Evolutionary conservation across 345 rosid species (phyloP).

Genomic region (Erucastrum elatum): DNA sequence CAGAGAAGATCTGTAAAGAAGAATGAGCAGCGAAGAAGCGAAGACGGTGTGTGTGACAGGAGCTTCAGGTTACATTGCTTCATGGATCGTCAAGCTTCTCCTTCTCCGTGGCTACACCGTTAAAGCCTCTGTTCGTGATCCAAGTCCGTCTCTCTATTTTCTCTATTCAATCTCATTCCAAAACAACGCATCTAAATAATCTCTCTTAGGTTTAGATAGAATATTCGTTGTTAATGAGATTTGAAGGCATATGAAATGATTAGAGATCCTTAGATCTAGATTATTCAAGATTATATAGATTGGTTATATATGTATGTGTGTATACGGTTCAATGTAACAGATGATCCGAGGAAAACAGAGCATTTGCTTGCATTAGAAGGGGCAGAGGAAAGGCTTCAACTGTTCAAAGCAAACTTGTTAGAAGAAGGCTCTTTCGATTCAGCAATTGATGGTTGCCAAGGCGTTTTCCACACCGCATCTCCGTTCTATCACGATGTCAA

Average conservation of each 20-base stretch:
- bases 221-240: neutral
- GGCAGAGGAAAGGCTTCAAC: conserved; percentile 45
- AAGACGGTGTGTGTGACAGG: conserved; percentile 82
- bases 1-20: conserved; percentile 21
- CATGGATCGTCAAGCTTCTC: conserved; percentile 86
- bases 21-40: conserved; percentile 57
- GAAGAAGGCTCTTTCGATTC: conserved; percentile 41
- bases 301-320: neutral
- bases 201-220: neutral
- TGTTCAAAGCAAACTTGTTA: conserved; percentile 77
- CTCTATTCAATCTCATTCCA: conserved; percentile 6
- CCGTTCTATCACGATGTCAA: conserved; percentile 76
- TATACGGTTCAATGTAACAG: conserved; percentile 24
- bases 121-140: conserved; percentile 88
- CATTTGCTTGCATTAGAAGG: conserved; percentile 42
- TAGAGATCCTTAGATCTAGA: neutral
- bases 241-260: no score
- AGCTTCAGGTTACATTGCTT: conserved; percentile 91
- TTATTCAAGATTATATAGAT: neutral
- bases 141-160: conserved; percentile 47
- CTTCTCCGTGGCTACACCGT: conserved; percentile 77
- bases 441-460: conserved; percentile 60
- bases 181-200: neutral
- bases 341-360: conserved; percentile 47
- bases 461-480: conserved; percentile 91